phyloP scores from a whole-genome alignment of 2,329 filamentous ascomycete species.

The Albifimbria verrucaria region DNA sequence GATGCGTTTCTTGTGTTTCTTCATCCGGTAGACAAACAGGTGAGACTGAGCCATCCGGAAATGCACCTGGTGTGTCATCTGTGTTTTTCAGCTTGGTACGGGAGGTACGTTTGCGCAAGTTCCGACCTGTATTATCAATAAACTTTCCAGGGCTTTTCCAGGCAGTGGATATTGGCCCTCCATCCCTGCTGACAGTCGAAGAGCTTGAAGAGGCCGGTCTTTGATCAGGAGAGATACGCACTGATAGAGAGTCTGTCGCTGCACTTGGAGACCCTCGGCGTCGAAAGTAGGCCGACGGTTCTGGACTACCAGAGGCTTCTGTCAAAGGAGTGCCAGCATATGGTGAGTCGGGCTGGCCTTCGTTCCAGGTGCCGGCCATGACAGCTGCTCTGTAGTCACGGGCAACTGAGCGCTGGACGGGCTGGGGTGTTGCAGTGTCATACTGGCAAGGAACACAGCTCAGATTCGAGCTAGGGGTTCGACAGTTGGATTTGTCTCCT shows the following conservation, averaged over 20 bases:
- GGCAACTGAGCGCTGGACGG: constrained; percentile 20
- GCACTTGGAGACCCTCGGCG: constrained; percentile 9
- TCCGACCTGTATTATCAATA: neutral
- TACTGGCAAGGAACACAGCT: constrained; percentile 27
- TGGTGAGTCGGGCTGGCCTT: constrained; percentile 60
- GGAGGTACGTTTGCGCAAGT: neutral
- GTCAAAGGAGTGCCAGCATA: constrained; percentile 23
- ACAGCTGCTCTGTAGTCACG: constrained; percentile 54
- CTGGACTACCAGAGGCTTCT: constrained; percentile 12
- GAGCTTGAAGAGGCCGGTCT: neutral
- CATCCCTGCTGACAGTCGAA: neutral
- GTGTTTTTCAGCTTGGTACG: neutral
- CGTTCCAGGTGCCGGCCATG: constrained; percentile 57
- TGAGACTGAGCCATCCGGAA: constrained; percentile 15
- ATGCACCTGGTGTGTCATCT: constrained; percentile 1
- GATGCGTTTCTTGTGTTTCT: neutral
- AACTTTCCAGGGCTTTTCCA: neutral
- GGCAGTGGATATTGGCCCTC: neutral
- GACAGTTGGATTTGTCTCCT: constrained; percentile 18
- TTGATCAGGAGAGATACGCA: neutral
- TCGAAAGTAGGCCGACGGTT: constrained; percentile 17
- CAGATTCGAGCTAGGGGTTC: constrained; percentile 11
- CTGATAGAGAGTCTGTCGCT: neutral
- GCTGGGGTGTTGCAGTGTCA: constrained; percentile 25
- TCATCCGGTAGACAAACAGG: constrained; percentile 3